phyloP scores from a whole-genome alignment of 306 rosid genomes.

The Canavalia gladiata region DNA sequence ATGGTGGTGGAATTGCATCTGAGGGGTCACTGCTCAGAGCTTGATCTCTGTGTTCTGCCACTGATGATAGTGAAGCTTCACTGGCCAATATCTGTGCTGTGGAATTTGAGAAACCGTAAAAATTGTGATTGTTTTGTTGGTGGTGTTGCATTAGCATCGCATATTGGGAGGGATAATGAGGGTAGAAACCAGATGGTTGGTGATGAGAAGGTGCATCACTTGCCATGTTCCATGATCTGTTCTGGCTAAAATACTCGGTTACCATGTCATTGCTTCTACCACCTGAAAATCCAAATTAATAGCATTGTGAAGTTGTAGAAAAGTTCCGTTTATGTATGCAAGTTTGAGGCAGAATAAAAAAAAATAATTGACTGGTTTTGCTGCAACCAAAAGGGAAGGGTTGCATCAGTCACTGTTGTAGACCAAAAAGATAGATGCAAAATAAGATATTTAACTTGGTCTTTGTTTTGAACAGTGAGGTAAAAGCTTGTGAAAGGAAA shows the following conservation, averaged over 20 bases:
- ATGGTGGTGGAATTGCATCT: constrained; percentile 66
- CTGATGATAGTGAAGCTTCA: constrained; percentile 61
- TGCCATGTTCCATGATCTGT: constrained; percentile 55
- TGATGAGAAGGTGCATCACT: constrained; percentile 37
- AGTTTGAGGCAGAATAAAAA: not conserved
- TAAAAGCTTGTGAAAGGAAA: not conserved
- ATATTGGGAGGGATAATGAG: constrained; percentile 45
- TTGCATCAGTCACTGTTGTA: constrained; percentile 24
- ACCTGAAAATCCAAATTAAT: constrained; percentile 48
- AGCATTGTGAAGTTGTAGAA: not conserved
- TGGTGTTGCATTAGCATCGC: constrained; percentile 58
- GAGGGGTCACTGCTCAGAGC: constrained; percentile 37
- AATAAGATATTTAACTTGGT: constrained; percentile 11
- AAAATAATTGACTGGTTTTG: not conserved
- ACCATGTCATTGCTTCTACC: constrained; percentile 56
- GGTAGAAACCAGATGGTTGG: constrained; percentile 34
- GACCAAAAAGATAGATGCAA: not conserved
- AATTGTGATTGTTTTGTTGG: constrained; percentile 46
- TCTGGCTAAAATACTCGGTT: constrained; percentile 38
- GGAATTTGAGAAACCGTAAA: constrained; percentile 55
- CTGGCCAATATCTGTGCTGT: constrained; percentile 51
- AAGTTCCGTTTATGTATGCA: not conserved
- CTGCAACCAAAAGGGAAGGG: not conserved
- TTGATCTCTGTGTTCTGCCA: constrained; percentile 53
- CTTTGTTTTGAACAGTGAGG: constrained; percentile 13